Evolutionary conservation across 495 filamentous ascomycete genomes (phyloP).

Genomic region (Immersiella caudata): DNA sequence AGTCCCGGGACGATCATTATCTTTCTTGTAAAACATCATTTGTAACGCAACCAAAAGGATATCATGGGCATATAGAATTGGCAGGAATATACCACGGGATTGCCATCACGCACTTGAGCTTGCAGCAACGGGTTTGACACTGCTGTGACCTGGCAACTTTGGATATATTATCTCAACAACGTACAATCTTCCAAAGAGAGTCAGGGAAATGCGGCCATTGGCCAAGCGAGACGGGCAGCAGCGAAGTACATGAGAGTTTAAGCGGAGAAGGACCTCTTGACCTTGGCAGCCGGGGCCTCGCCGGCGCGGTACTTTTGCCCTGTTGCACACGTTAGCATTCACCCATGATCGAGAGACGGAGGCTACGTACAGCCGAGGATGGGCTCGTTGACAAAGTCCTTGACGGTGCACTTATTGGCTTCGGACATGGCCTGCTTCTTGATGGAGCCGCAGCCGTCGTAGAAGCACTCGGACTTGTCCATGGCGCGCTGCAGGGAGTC

Average conservation of each 20-base stretch:
- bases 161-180: not conserved
- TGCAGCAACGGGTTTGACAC: not conserved
- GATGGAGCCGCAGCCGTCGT: conserved; percentile 49
- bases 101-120: too few relatives aligned
- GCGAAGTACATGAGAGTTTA: not conserved
- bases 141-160: not conserved
- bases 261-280: not conserved
- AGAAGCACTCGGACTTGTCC: conserved; percentile 50
- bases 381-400: conserved; percentile 46
- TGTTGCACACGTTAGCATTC: not conserved
- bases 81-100: not conserved
- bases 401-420: conserved; percentile 50
- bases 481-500: conserved; percentile 50
- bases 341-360: not conserved
- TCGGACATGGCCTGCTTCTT: conserved; percentile 47
- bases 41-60: not conserved
- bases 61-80: not conserved
- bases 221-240: not conserved
- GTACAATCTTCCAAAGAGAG: not conserved
- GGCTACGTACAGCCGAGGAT: conserved; percentile 53
- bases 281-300: not conserved
- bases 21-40: not conserved
- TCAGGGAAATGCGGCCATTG: not conserved
- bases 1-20: not conserved
- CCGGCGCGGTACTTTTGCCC: conserved; percentile 6